Base-by-base conservation (phyloP, 1,139 yeast genomes). In the Blastobotrys malaysiensis region DNA sequence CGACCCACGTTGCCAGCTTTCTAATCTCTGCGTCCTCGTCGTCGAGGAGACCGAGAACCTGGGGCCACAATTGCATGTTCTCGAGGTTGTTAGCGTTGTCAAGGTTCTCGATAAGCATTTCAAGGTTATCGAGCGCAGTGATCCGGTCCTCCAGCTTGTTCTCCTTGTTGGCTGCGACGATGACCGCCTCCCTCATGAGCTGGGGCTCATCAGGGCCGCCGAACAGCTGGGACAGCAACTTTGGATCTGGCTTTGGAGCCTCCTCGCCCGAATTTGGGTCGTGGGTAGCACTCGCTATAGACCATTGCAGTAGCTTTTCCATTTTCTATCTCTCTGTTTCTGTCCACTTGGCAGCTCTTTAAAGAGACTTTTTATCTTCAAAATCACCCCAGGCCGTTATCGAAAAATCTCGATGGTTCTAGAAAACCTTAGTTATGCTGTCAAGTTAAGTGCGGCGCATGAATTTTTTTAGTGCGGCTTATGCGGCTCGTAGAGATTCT, bases 71-170 rank as follows among this genome's bases (percentile, higher is more conserved):
- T 58, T 82, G 81, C 76, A 90, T 69, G 63, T 86, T 87, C 61
- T 87, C 93, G 60, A 93, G 85, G 65, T 89, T 90, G 70, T 93
- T 91, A 21, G 99, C 98, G 69, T 93, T 93, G 69, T 93, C 99
- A 61, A 93, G 73, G 66, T 90, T 90, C 68, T 93, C 99, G 57
- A 93, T 86, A 56, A 93, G 77, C 95, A 91, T 89, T 69, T 93
- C 97, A 65, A 91, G 86, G 69, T 90, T 89, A 60, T 93, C 98
- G 58, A 91, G 79, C 0, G 98, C 97, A 14, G 82, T 80, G 55
- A 84, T 77, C 62, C 84, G 84, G 64, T 79, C 78, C 19, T 61
- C 93, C 31, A 80, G 65, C 2, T 77, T 77, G 18, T 84, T 84
- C 48, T 81, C 84, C n/a, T 82, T 80, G 65, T 81, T 78, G n/a